These are phyloP conservation scores for Trichoderma gamsii DNA, from an alignment of 495 filamentous ascomycete genomes.

Conservation along the genomic window DNA sequence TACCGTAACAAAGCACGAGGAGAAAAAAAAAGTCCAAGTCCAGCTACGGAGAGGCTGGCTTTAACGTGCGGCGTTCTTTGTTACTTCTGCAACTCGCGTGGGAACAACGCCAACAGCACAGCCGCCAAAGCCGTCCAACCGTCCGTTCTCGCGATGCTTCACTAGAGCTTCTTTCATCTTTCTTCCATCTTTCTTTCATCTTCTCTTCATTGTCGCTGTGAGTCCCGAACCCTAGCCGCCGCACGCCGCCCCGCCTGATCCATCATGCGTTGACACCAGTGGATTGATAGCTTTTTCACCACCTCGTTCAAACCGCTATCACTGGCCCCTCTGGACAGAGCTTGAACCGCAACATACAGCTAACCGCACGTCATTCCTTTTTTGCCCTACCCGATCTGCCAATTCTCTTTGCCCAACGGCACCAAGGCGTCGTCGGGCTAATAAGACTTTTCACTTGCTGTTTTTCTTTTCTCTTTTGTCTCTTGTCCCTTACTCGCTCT, in stretches of 20 bases:
- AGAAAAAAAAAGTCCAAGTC: not conserved
- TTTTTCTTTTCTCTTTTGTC: conserved; percentile 9
- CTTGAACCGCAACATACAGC: conserved; percentile 1
- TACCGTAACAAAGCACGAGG: not conserved
- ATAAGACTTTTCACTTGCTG: not conserved
- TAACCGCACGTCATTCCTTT: not conserved
- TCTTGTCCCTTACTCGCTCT: not conserved
- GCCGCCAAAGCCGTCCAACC: not conserved
- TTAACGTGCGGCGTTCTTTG: no score
- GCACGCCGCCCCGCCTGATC: not conserved
- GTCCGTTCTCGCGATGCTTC: not conserved
- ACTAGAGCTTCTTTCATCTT: not conserved
- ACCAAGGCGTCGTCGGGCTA: not conserved
- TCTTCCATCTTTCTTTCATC: not conserved
- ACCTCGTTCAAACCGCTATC: conserved; percentile 2
- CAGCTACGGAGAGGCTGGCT: not conserved
- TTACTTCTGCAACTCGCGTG: no score
- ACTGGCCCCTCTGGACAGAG: not conserved
- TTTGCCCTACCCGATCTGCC: not conserved
- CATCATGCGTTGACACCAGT: not conserved
- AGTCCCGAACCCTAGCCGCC: conserved; percentile 3
- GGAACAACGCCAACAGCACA: no score
- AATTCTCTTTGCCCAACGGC: conserved; percentile 4
- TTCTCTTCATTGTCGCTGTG: conserved; percentile 11
- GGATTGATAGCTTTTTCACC: conserved; percentile 5